These are phyloP conservation scores for Leccinum subrobustum DNA, from an alignment of 1,284 basidiomycete genomes.

Conservation along the genomic window DNA sequence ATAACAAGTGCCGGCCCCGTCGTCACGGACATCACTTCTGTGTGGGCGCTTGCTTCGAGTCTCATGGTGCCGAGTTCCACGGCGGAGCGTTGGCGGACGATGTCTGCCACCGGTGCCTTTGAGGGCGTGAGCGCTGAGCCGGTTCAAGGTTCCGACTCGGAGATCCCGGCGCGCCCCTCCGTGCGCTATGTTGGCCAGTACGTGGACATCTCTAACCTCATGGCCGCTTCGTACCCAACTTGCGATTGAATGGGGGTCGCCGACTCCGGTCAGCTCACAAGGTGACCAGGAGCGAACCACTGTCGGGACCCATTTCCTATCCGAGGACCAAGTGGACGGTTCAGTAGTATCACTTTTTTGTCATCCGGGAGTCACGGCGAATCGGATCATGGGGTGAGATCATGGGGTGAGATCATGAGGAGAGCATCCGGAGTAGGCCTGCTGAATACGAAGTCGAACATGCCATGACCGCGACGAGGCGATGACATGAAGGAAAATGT, in stretches of 20 bases:
- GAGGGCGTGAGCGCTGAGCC: too few species aligned
- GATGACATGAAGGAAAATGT: neutral
- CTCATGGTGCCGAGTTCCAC: too few species aligned
- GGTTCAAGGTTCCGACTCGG: too few species aligned
- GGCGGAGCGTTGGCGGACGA: too few species aligned
- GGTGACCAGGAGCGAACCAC: conserved; percentile 30
- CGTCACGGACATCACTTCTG: too few species aligned
- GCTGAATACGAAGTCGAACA: neutral
- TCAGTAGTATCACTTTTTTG: neutral
- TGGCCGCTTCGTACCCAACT: conserved; percentile 22
- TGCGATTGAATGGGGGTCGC: conserved; percentile 42
- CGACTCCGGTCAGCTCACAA: conserved; percentile 37
- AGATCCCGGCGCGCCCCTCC: too few species aligned
- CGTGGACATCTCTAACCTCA: conserved; percentile 18
- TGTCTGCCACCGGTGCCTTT: too few species aligned
- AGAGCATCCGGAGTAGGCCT: too few species aligned
- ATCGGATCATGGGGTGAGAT: neutral
- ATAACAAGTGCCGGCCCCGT: too few species aligned
- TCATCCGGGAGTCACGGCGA: neutral
- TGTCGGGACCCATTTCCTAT: neutral
- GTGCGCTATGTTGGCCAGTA: too few species aligned
- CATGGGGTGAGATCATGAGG: neutral
- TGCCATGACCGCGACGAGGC: neutral
- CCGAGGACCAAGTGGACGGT: neutral
- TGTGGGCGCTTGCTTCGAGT: too few species aligned